A percentile compares a stretch with the other conserved stretches of the same genome.
phyloP scores from a whole-genome alignment of 495 filamentous ascomycete species.

The Penicillium ochrochloron region DNA sequence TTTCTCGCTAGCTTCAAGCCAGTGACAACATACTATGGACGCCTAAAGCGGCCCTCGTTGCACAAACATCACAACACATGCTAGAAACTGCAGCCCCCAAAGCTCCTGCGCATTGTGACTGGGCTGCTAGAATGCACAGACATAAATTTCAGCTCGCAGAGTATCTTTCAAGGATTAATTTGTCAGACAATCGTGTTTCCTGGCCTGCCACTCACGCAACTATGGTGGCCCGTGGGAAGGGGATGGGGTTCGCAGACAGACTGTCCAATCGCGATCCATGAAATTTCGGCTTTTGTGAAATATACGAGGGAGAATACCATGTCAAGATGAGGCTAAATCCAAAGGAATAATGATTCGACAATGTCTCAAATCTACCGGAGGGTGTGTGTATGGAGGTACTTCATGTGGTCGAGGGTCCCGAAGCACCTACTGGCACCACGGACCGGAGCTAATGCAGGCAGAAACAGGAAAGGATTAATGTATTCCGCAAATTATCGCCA shows the following conservation, averaged over 20 bases:
- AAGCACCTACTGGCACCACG: background rate
- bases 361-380: too few relatives aligned
- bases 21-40: background rate
- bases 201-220: background rate
- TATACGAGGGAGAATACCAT: background rate
- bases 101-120: background rate
- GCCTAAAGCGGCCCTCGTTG: background rate
- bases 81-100: background rate
- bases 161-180: background rate
- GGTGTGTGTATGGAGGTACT: too few relatives aligned
- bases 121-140: background rate
- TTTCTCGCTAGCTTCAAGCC: background rate
- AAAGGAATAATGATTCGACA: background rate
- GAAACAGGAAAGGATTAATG: background rate
- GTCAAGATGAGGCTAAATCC: background rate
- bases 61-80: background rate
- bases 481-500: background rate
- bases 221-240: background rate
- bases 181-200: background rate
- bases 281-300: background rate
- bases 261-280: background rate
- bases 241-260: background rate
- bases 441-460: background rate
- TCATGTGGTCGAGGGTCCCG: background rate
- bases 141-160: background rate